Percentiles rank a stretch among this genome's conserved stretches.
Evolutionary conservation across 441 rosid species (phyloP).

Genomic region (Adansonia gregorii): DNA sequence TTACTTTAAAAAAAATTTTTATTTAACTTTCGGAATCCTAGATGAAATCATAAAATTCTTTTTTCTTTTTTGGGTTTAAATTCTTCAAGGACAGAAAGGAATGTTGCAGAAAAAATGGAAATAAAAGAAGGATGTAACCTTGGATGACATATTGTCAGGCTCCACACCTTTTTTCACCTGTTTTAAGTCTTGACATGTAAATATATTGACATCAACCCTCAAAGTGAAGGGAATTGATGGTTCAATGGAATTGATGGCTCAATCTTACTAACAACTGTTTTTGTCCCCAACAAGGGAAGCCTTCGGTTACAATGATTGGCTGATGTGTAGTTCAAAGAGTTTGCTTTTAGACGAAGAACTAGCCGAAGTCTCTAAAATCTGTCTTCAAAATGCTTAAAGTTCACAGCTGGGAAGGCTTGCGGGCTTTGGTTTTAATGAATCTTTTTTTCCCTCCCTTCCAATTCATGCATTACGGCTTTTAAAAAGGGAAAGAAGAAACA

Average conservation of each 20-base stretch:
- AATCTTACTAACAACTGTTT: background rate
- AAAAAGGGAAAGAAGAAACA: background rate
- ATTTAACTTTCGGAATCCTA: background rate
- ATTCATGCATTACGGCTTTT: background rate
- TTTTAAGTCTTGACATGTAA: background rate
- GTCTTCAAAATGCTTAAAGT: background rate
- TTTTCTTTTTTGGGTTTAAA: background rate
- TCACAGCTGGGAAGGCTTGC: background rate
- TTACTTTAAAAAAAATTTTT: background rate
- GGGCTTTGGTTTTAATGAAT: background rate
- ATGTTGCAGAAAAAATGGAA: background rate
- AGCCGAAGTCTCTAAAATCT: background rate
- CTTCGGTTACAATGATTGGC: background rate
- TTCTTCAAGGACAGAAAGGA: background rate
- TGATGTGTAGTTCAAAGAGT: background rate
- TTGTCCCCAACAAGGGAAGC: background rate
- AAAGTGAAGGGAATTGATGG: background rate
- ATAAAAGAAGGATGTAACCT: background rate
- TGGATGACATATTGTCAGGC: background rate
- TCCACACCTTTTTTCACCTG: background rate
- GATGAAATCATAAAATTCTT: background rate
- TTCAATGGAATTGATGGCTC: background rate
- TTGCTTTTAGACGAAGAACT: background rate
- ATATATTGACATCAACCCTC: background rate
- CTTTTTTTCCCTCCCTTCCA: background rate